These are phyloP conservation scores for Verticillium tricorpus DNA, from an alignment of 2,329 filamentous ascomycete genomes.

Conservation along the genomic window DNA sequence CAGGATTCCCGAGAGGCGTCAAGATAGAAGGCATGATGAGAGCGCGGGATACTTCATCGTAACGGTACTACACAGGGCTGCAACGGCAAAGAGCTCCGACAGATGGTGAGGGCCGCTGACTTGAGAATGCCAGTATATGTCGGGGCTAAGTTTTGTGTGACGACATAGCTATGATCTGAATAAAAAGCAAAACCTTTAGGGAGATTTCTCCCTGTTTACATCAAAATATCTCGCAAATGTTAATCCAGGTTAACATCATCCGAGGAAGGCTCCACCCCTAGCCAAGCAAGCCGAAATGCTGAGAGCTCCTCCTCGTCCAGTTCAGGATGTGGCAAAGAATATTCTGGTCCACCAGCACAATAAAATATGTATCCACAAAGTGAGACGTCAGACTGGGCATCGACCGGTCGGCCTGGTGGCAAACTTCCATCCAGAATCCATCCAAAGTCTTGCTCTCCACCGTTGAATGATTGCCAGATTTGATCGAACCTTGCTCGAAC, in stretches of 20 bases:
- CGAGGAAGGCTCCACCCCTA: no score
- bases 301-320: not conserved
- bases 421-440: not conserved
- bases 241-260: no score
- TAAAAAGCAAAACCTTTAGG: no score
- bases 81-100: not conserved
- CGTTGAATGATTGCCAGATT: not conserved
- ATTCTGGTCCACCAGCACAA: not conserved
- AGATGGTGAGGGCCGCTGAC: not conserved
- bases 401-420: not conserved
- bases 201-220: no score
- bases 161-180: no score
- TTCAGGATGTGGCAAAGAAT: not conserved
- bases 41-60: not conserved
- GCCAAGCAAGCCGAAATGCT: no score
- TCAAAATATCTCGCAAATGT: no score
- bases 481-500: not conserved
- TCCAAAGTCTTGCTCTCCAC: not conserved
- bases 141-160: no score
- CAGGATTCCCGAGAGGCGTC: not conserved
- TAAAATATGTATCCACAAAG: not conserved
- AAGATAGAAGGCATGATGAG: not conserved
- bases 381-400: not conserved
- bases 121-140: not conserved
- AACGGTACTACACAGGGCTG: not conserved